Evolutionary conservation across 192 early-diverging fungal species (phyloP).

Genomic region (Rhizophagus sp.): DNA sequence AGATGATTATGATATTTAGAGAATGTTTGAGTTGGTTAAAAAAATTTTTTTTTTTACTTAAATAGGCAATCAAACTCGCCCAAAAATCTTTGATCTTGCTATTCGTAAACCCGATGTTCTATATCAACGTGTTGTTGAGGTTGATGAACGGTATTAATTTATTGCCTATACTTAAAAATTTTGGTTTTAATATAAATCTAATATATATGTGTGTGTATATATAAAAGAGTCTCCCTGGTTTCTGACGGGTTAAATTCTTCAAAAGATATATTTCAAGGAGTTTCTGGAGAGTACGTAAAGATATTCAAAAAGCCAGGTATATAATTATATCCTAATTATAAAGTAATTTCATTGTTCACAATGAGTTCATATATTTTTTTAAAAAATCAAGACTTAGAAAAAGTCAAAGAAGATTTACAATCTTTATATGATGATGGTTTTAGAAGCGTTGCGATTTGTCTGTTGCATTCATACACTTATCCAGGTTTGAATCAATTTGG

Average conservation of each 20-base stretch:
- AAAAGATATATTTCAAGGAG: slow-evolving; percentile 58
- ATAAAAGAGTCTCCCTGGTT: slow-evolving; percentile 70
- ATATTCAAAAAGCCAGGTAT: slow-evolving; percentile 68
- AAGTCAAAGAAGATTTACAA: slow-evolving; percentile 61
- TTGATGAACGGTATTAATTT: slow-evolving; percentile 74
- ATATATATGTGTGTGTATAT: too few relatives aligned
- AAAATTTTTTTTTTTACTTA: not conserved
- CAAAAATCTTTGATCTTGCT: slow-evolving; percentile 91
- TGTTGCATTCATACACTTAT: slow-evolving; percentile 96
- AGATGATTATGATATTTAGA: not conserved
- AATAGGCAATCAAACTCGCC: slow-evolving; percentile 86
- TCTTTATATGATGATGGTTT: slow-evolving; percentile 69
- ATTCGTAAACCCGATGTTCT: slow-evolving; percentile 87
- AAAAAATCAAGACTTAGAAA: slow-evolving; percentile 50
- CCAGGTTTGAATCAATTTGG: slow-evolving; percentile 43
- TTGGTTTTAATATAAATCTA: too few relatives aligned
- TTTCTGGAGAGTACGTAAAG: slow-evolving; percentile 85
- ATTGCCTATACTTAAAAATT: not conserved
- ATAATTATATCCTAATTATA: not conserved
- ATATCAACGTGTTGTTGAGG: slow-evolving; percentile 74
- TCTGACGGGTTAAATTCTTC: slow-evolving; percentile 61
- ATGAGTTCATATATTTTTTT: not conserved
- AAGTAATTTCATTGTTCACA: not conserved
- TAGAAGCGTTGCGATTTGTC: slow-evolving; percentile 85
- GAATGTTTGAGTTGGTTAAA: not conserved